Evolutionary conservation across 208 protist genomes (phyloP).

Genomic region (Trypanosoma theileri): DNA sequence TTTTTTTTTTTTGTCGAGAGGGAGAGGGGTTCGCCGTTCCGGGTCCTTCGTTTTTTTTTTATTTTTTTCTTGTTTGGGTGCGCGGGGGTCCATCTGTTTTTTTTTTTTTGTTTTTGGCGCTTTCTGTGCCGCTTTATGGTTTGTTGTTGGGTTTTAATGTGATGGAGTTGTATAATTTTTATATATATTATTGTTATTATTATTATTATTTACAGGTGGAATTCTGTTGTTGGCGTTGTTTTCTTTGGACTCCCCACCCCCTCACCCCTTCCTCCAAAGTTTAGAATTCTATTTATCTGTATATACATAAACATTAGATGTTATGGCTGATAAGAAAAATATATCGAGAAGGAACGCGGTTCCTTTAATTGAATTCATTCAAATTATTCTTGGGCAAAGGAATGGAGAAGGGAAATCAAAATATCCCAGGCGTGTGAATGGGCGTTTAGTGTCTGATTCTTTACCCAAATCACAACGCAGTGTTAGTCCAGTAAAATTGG

Average conservation of each 20-base stretch:
- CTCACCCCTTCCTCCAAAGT: too few relatives aligned
- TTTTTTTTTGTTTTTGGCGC: too few relatives aligned
- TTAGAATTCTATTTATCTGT: neutral
- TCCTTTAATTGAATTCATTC: conserved; percentile 53
- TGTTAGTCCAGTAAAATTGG: neutral
- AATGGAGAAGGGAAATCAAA: neutral
- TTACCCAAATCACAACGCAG: neutral
- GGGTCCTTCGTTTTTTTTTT: too few relatives aligned
- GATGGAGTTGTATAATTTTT: too few relatives aligned
- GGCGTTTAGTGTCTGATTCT: neutral
- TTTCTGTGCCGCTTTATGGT: too few relatives aligned
- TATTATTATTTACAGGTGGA: neutral
- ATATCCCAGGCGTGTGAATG: conserved; percentile 29
- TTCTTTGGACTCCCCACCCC: neutral
- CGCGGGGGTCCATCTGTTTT: too few relatives aligned
- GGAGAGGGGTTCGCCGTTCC: too few relatives aligned
- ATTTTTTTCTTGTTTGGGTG: too few relatives aligned
- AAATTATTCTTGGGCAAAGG: conserved; percentile 22
- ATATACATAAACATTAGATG: neutral
- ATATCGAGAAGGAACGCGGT: conserved; percentile 28
- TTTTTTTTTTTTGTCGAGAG: too few relatives aligned
- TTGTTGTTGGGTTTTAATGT: too few relatives aligned
- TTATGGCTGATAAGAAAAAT: neutral
- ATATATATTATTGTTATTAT: too few relatives aligned
- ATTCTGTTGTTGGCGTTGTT: neutral